Evolutionary conservation across 1,139 yeast genomes (phyloP).

Genomic region (Blastobotrys capitulatus): DNA sequence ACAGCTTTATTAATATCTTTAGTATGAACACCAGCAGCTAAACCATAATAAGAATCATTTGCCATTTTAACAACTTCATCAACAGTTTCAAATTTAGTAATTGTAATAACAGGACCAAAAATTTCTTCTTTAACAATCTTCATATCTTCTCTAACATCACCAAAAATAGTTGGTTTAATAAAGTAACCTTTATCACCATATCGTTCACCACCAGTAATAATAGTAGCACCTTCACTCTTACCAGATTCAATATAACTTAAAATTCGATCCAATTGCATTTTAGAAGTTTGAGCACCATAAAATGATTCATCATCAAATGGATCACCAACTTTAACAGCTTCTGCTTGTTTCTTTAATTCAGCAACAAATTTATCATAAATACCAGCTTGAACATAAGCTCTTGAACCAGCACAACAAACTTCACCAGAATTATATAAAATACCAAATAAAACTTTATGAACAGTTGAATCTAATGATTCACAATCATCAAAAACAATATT

Average conservation of each 20-base stretch:
- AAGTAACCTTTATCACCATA: slow-evolving; percentile 58
- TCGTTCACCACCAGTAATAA: slow-evolving; percentile 74
- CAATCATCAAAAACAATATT: slow-evolving; percentile 70
- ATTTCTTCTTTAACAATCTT: slow-evolving; percentile 74
- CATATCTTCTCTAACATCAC: slow-evolving; percentile 62
- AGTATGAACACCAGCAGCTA: slow-evolving; percentile 85
- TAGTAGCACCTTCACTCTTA: slow-evolving; percentile 63
- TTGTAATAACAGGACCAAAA: slow-evolving; percentile 79
- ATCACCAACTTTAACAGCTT: slow-evolving; percentile 48
- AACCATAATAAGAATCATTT: slow-evolving; percentile 71
- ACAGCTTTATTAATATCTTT: slow-evolving; percentile 52
- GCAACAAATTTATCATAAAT: slow-evolving; percentile 58
- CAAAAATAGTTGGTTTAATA: slow-evolving; percentile 73
- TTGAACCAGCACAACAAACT: slow-evolving; percentile 79
- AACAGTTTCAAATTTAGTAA: slow-evolving; percentile 62
- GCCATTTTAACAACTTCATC: slow-evolving; percentile 69
- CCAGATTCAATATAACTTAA: slow-evolving; percentile 65
- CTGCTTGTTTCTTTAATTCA: slow-evolving; percentile 49
- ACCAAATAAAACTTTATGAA: slow-evolving; percentile 49
- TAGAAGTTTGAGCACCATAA: slow-evolving; percentile 83
- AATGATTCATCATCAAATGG: slow-evolving; percentile 65
- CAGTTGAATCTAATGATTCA: slow-evolving; percentile 44
- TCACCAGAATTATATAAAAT: slow-evolving; percentile 75
- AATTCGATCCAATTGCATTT: slow-evolving; percentile 67
- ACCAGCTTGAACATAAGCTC: slow-evolving; percentile 67